Base-by-base conservation (phyloP, 2,329 filamentous ascomycete species). In the Epichloe sibirici region DNA sequence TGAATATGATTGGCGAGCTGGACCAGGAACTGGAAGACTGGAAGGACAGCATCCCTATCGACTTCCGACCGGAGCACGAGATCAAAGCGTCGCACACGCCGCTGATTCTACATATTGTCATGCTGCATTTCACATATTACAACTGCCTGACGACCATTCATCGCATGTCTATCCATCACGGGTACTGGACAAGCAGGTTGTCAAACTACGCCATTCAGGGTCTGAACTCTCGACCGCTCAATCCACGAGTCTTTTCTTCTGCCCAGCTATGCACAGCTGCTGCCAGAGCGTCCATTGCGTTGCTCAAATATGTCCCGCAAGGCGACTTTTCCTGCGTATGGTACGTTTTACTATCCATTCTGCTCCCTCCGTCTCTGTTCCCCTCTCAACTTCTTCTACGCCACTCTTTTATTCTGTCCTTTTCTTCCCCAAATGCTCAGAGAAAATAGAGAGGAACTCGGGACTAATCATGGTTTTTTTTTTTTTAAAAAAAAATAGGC, bases 81-180 rank as follows among this genome's bases (percentile, higher is more conserved):
- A 97, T 98, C 68, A 90, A 90, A 67, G 88, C 89, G 0, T 86
- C 86, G 0, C 89, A 96, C 66, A 94, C 90, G 0, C 90, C 91
- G 1, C 76, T 97, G n/a, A 90, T 97, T 21, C 74, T 98, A 21
- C 91, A 97, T 58, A 82, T 98, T 50, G 90, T 95, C 55, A 88
- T 95, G 66, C 73, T 98, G 53, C 93, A 98, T 67, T 94, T 98
- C 62, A 85, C 89, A 1, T 98, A 98, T 69, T 97, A 97, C 73
- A 98, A 98, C 66, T 96, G 90, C 62, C 72, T 98, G 49, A 96
- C 91, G 1, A 98, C 93, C 0, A 96, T 98, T 57, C 93, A 98
- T 66, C 88, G 93, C 49, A 98, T 97, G 93, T 95, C 89, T 43
- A 87, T 97, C 34, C 93, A 97, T 62, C 90, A 96, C 65, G 93